Evolutionary conservation across 2,329 filamentous ascomycete genomes (phyloP).

Genomic region (Trichoderma afroharzianum): DNA sequence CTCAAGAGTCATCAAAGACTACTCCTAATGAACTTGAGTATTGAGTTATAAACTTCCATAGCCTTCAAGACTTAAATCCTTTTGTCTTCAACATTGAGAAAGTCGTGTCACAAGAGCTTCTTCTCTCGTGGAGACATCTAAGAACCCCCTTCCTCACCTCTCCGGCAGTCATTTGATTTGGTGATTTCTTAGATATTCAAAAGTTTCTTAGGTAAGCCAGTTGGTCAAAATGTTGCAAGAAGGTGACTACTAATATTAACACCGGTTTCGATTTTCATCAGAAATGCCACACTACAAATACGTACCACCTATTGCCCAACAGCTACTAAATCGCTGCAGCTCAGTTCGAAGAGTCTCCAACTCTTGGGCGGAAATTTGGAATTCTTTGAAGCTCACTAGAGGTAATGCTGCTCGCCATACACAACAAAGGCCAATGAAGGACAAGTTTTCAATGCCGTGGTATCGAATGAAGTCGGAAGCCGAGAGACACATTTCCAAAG

Average conservation of each 20-base stretch:
- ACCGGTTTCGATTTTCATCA: not conserved
- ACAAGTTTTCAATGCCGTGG: not conserved
- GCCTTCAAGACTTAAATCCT: too few relatives aligned
- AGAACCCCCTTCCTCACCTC: too few relatives aligned
- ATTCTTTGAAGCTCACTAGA: not conserved
- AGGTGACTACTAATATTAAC: not conserved
- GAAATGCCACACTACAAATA: not conserved
- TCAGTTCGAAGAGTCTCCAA: not conserved
- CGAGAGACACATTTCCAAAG: not conserved
- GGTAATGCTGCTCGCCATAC: not conserved
- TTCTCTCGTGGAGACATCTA: too few relatives aligned
- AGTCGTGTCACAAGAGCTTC: too few relatives aligned
- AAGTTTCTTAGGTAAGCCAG: not conserved
- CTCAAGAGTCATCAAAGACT: too few relatives aligned
- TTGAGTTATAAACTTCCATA: too few relatives aligned
- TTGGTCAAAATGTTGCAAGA: not conserved
- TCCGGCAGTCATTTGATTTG: too few relatives aligned
- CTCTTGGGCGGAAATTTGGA: not conserved
- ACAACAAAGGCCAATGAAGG: not conserved
- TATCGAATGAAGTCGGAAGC: not conserved
- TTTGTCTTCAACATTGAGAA: too few relatives aligned
- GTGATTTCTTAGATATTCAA: too few relatives aligned
- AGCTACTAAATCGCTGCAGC: not conserved
- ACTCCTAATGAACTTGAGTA: too few relatives aligned
- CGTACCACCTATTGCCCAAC: not conserved